Evolutionary conservation across 805 yeast species (phyloP), one percentile per base, ranked within the genome.

Genomic region (Kluyveromyces lactis): DNA sequence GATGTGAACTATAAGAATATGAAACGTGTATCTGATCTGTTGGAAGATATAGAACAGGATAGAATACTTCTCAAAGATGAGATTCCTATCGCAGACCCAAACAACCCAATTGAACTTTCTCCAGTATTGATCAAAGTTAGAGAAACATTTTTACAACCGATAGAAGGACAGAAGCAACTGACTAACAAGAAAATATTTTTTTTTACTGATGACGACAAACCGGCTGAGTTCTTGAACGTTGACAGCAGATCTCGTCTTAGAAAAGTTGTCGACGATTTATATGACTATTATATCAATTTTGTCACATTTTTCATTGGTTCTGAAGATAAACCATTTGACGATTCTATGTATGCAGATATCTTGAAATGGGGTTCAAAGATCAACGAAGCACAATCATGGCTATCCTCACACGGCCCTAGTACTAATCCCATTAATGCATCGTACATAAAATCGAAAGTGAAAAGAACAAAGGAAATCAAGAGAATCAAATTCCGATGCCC

Each of bases 201-300:
- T 53, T 75, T 87, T 51, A 85, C 95, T 0, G 82, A 80, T 53
- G 77, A 81, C 54, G 92, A 82, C 48, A 60, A 60, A 33, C 97
- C 96, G 0, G 71, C 63, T 45, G 66, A 67, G 39, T 63, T 64
- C 6, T 50, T 63, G 6, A 64, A 69, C 12, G 41, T 50, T 2
- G 64, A 55, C 5, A 61, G 67, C 3, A 71, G 70, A 49, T 66
- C 65, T 33, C 63, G 73, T 4, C 62, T 85, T 18, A 71, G 79
- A 47, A 73, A 72, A 15, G 64, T 79, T 4, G 68, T 81, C 11
- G 69, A 71, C 29, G 92, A 83, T 56, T 68, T 78, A 41, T 72
- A 73, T 41, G 75, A 75, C 38, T 63, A 68, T 13, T 62, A 59
- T 30, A 75, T 81, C 26, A 63, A 62, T 13, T 69, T 87, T 18